Base-by-base conservation (phyloP, 306 rosid genomes). In the Pyrus pyrifolia region DNA sequence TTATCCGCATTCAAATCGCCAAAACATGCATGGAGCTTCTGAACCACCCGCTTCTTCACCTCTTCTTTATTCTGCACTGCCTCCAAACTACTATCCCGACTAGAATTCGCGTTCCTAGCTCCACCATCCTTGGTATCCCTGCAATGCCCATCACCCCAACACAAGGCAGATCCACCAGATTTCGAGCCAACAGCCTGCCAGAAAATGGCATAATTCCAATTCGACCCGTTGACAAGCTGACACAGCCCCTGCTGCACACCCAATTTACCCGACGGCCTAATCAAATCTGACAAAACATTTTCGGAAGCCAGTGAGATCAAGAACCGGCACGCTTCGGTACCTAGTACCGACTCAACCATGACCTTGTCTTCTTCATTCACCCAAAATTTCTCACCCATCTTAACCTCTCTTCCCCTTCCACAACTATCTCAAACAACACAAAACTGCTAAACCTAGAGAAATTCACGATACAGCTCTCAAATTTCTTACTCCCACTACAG, bases 111-210 rank as follows among this genome's bases (percentile, higher is more conserved):
- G 0, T 69, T 84, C 19, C 81, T 83, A 44, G 42, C 44, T 22
- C 62, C 83, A 45, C 67, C 84, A 35, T 68, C 85, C 58, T 80
- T 87, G 5, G 82, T 53, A 74, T 90, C 91, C 55, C 76, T 63
- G 18, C 88, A 90, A 63, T 87, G 84, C 30, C 98, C 98, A 69
- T 89, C 98, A 0, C 93, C 97, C 92, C 95, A 92, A 57, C 81
- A 77, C 80, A 96, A 80, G 69, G 91, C 87, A 80, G 84, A 85
- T 12, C 88, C 90, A 29, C 98, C 97, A 8, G 97, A 91, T 77
- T 92, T 96, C 87, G 82, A 82, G 68, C 81, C 85, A 17, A 79
- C 92, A 72, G 84, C 89, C 82, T 83, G 93, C 98, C 98, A 95
- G 80, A 89, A 92, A 77, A 95, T 73, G 19, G 86, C 93, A 14